Evolutionary conservation across 148 eudicot genomes (phyloP).

Genomic region (Chenopodium berlandieri): DNA sequence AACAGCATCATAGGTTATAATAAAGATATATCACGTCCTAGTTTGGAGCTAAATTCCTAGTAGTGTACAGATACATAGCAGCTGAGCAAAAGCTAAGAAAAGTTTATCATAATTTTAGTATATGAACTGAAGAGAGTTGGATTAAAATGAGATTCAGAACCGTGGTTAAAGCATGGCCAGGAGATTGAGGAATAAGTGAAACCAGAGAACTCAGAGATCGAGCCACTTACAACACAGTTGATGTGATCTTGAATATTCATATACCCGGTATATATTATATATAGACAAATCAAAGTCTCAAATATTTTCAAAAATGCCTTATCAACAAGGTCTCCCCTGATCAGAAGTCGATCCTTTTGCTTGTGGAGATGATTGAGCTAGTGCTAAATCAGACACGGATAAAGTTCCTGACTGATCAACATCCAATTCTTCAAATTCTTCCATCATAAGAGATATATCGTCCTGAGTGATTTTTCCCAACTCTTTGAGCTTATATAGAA

Average conservation of each 20-base stretch:
- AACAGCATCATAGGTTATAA: not conserved
- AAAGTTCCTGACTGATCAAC: slow-evolving; percentile 85
- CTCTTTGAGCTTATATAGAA: slow-evolving; percentile 77
- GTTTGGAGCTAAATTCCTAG: not conserved
- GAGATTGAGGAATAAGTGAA: not conserved
- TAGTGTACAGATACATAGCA: not conserved
- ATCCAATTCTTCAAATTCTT: slow-evolving; percentile 80
- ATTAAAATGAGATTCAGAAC: not conserved
- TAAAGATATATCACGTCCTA: not conserved
- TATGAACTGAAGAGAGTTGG: not conserved
- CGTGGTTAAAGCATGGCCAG: slow-evolving; percentile 5
- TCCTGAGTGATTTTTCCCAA: slow-evolving; percentile 85
- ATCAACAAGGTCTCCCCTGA: not conserved
- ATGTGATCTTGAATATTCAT: slow-evolving; percentile 4
- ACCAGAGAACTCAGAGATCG: not conserved
- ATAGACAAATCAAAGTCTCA: not conserved
- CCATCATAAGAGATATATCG: slow-evolving; percentile 56
- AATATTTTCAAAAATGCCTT: not conserved
- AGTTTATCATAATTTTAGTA: not conserved
- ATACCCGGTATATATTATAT: not conserved
- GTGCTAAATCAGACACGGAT: slow-evolving; percentile 52
- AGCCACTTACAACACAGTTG: slow-evolving; percentile 2
- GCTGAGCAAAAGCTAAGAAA: not conserved
- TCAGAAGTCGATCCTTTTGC: not conserved
- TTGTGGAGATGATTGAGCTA: slow-evolving; percentile 55